Percentiles rank a stretch among this genome's conserved stretches.
These are phyloP conservation scores for Emergomyces orientalis DNA, from an alignment of 2,329 filamentous ascomycete species.

Conservation along the genomic window DNA sequence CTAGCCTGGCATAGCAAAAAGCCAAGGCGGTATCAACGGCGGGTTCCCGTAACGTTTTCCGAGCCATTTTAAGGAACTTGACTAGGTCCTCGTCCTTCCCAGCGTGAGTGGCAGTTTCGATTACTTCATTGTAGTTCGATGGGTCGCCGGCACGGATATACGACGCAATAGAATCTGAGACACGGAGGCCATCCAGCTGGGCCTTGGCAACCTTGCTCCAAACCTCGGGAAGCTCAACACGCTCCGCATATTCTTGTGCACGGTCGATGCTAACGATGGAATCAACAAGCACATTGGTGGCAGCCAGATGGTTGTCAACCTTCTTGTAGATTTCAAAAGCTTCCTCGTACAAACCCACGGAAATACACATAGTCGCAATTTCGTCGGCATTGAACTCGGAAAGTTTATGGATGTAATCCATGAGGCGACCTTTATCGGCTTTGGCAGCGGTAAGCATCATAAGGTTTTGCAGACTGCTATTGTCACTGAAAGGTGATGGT, in stretches of 20 bases:
- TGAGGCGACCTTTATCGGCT: slow-evolving; percentile 87
- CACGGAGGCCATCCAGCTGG: slow-evolving; percentile 87
- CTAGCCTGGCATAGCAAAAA: slow-evolving; percentile 84
- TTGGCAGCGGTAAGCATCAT: slow-evolving; percentile 94
- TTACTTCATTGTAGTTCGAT: slow-evolving; percentile 88
- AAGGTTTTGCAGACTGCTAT: slow-evolving; percentile 89
- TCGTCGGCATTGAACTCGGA: slow-evolving; percentile 85
- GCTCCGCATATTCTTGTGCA: slow-evolving; percentile 89
- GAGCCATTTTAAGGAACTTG: slow-evolving; percentile 93
- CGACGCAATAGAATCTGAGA: slow-evolving; percentile 87
- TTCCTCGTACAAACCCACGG: slow-evolving; percentile 90
- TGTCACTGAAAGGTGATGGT: slow-evolving; percentile 97
- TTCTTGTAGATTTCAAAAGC: slow-evolving; percentile 99
- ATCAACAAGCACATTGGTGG: slow-evolving; percentile 86
- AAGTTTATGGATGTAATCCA: slow-evolving; percentile 91
- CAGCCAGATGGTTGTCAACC: slow-evolving; percentile 76
- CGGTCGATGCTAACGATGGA: slow-evolving; percentile 97
- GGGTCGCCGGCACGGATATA: slow-evolving; percentile 94
- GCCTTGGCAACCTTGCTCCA: slow-evolving; percentile 99
- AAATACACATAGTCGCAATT: slow-evolving; percentile 85
- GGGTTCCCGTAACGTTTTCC: slow-evolving; percentile 90
- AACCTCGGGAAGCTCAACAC: slow-evolving; percentile 85
- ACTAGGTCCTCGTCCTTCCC: slow-evolving; percentile 97
- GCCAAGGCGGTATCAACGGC: slow-evolving; percentile 88
- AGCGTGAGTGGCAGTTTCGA: slow-evolving; percentile 87